Conservation (phyloP, 1,284 basidiomycete genomes). For the Anthracocystis walkeri region DNA sequence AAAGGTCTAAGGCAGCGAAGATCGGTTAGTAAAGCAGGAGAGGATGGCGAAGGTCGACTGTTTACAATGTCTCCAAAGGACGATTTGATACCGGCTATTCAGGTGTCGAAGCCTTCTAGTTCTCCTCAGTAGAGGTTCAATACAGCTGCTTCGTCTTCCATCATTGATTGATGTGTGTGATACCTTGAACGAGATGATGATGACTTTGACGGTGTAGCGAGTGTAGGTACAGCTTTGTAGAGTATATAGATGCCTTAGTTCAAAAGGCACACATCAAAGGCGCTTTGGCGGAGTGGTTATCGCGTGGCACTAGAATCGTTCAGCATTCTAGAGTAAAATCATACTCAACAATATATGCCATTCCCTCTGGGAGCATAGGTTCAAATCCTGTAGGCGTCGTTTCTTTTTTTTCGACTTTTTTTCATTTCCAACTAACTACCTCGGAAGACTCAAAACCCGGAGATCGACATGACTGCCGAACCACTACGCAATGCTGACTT, state of each 20-base stretch:
- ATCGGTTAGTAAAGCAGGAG: slow-evolving; percentile 7
- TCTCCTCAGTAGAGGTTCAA: no score
- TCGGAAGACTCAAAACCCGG: no score
- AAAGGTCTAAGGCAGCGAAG: slow-evolving; percentile 29
- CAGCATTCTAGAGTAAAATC: slow-evolving; percentile 36
- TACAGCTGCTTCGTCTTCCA: no score
- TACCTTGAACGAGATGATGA: no score
- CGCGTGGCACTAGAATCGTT: slow-evolving; percentile 51
- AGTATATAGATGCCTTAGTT: neutral
- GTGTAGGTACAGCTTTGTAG: neutral
- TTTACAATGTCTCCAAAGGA: neutral
- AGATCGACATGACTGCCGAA: no score
- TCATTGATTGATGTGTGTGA: no score
- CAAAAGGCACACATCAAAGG: slow-evolving; percentile 7
- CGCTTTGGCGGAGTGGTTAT: slow-evolving; percentile 57
- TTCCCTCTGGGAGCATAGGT: slow-evolving; percentile 58
- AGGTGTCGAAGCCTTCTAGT: slow-evolving; percentile 25
- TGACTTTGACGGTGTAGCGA: no score
- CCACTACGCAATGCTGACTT: no score
- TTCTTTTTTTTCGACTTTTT: slow-evolving; percentile 16
- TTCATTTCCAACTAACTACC: neutral
- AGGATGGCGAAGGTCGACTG: neutral
- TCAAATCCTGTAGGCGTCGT: slow-evolving; percentile 56
- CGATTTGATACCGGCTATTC: slow-evolving; percentile 23
- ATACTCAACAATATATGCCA: slow-evolving; percentile 48